A percentile compares a stretch with the other conserved stretches of the same genome.
Evolutionary conservation across 2,329 filamentous ascomycete genomes (phyloP).

Genomic region (Aspergillus amoenus): DNA sequence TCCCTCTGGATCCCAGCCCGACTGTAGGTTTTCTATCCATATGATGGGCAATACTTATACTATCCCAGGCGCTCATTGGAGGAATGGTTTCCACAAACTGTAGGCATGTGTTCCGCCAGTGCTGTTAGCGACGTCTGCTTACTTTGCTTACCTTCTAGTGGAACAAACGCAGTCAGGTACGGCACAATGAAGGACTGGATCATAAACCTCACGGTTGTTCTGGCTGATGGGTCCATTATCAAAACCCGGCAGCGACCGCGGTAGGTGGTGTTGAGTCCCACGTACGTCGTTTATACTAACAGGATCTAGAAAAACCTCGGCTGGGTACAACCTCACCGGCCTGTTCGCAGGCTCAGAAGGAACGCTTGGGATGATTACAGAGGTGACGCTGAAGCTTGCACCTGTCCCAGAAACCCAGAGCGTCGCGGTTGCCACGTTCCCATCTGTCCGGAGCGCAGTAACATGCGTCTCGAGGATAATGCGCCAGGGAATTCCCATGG

Average conservation of each 20-base stretch:
- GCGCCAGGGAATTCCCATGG: slow-evolving; percentile 64
- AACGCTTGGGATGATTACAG: slow-evolving; percentile 69
- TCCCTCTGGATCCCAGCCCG: slow-evolving; percentile 85
- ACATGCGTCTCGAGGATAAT: slow-evolving; percentile 64
- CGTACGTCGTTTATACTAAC: no score
- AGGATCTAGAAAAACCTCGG: slow-evolving; percentile 56
- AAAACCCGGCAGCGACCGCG: slow-evolving; percentile 66
- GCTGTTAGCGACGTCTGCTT: no score
- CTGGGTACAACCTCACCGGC: slow-evolving; percentile 69
- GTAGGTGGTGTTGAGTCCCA: no score
- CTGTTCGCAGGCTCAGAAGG: slow-evolving; percentile 71
- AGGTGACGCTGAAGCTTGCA: slow-evolving; percentile 67
- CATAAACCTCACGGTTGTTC: slow-evolving; percentile 67
- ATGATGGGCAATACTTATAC: no score
- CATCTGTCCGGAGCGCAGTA: slow-evolving; percentile 60
- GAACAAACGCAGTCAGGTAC: slow-evolving; percentile 62
- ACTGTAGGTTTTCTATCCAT: no score
- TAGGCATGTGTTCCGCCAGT: no score
- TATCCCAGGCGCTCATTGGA: slow-evolving; percentile 55
- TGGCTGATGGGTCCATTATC: slow-evolving; percentile 67
- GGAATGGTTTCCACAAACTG: slow-evolving; percentile 69
- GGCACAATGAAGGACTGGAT: slow-evolving; percentile 78
- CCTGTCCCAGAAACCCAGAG: slow-evolving; percentile 62
- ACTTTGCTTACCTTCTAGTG: slow-evolving; percentile 35
- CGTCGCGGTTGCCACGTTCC: slow-evolving; percentile 64